Evolutionary conservation across 2,329 filamentous ascomycete genomes (phyloP).

Genomic region (Waltergamsia citrina): DNA sequence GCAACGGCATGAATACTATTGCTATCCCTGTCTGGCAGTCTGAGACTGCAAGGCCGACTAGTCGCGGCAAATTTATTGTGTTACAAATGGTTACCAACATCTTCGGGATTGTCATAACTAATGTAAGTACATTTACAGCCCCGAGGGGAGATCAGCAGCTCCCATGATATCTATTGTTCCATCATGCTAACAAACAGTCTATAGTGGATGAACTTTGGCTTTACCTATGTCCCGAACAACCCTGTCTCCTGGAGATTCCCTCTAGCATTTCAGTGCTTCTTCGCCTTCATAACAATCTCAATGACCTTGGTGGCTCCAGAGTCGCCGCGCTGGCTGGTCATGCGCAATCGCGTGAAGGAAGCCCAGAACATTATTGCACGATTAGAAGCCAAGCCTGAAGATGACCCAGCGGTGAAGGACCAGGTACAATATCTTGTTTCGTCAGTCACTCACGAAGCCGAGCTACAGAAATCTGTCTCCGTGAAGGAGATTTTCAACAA

Average conservation of each 20-base stretch:
- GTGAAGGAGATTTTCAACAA: slow-evolving; percentile 11
- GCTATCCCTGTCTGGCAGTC: too few relatives aligned
- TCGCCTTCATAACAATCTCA: slow-evolving; percentile 11
- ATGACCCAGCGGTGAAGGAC: slow-evolving; percentile 13
- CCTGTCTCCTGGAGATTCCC: slow-evolving; percentile 22
- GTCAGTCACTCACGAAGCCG: too few relatives aligned
- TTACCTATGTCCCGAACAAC: slow-evolving; percentile 17
- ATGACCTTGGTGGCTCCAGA: slow-evolving; percentile 16
- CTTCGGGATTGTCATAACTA: too few relatives aligned
- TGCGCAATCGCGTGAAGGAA: slow-evolving; percentile 16
- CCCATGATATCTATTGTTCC: too few relatives aligned
- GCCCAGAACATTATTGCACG: slow-evolving; percentile 14
- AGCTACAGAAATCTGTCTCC: slow-evolving; percentile 11
- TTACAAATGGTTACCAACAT: too few relatives aligned
- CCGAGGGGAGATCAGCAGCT: too few relatives aligned
- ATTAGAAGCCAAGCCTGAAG: slow-evolving; percentile 4
- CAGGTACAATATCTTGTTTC: too few relatives aligned
- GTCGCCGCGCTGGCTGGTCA: slow-evolving; percentile 17
- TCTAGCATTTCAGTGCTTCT: slow-evolving; percentile 19
- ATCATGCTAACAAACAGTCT: too few relatives aligned
- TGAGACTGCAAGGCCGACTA: too few relatives aligned
- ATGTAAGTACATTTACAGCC: too few relatives aligned
- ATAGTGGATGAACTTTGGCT: slow-evolving; percentile 13
- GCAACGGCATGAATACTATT: slow-evolving; percentile 19
- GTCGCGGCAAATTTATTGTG: too few relatives aligned